These are phyloP conservation scores for Cladosporium sp. DNA, from an alignment of 2,329 filamentous ascomycete genomes.

Conservation along the genomic window DNA sequence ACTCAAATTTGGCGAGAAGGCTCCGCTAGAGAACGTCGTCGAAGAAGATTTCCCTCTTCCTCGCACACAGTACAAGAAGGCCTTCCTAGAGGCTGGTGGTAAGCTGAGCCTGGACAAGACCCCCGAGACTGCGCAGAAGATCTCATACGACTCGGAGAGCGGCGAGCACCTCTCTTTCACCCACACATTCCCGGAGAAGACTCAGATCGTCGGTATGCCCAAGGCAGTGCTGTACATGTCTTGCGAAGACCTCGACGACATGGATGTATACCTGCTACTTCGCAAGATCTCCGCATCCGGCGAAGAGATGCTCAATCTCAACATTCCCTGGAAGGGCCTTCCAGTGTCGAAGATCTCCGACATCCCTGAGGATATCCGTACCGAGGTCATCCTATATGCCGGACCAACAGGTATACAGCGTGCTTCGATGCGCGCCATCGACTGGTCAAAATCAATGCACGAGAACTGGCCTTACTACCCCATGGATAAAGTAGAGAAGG, in stretches of 20 bases:
- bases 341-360: conserved; percentile 46
- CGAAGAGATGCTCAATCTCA: conserved; percentile 19
- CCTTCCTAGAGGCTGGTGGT: background rate
- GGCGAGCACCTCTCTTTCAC: conserved; percentile 36
- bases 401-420: conserved; percentile 17
- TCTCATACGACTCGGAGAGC: conserved; percentile 24
- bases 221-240: conserved; percentile 51
- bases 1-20: conserved; percentile 40
- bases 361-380: background rate
- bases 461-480: conserved; percentile 18
- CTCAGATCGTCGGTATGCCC: conserved; percentile 48
- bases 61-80: conserved; percentile 19
- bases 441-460: conserved; percentile 10
- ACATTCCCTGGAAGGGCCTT: conserved; percentile 22
- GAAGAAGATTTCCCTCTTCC: conserved; percentile 22
- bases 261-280: conserved; percentile 25
- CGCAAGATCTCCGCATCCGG: conserved; percentile 25
- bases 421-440: conserved; percentile 15
- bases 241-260: conserved; percentile 25
- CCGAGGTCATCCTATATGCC: conserved; percentile 12
- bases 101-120: background rate
- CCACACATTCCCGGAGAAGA: conserved; percentile 43
- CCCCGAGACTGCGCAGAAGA: background rate
- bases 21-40: conserved; percentile 27
- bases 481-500: conserved; percentile 16